Evolutionary conservation across 805 yeast species (phyloP).

Genomic region (Cyberlindnera xylosilytica): DNA sequence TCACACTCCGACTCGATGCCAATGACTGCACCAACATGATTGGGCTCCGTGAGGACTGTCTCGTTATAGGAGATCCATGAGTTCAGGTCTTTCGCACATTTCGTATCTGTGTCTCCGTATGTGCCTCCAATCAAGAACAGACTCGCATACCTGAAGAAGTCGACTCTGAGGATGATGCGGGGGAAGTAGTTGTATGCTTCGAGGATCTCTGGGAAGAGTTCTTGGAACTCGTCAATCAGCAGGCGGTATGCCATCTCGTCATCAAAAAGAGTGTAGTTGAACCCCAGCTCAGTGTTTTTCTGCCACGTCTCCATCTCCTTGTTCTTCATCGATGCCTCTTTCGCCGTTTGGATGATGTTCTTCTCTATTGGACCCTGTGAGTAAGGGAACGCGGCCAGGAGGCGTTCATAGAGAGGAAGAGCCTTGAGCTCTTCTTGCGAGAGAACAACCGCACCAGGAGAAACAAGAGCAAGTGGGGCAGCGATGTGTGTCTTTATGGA

Average conservation of each 20-base stretch:
- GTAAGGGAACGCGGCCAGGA: constrained; percentile 15
- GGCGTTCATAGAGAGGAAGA: constrained; percentile 16
- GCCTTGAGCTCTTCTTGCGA: constrained; percentile 1
- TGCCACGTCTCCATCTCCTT: constrained; percentile 11
- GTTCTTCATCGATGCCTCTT: constrained; percentile 43
- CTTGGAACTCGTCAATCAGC: constrained; percentile 34
- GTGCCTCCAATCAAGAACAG: constrained; percentile 56
- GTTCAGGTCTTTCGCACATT: constrained; percentile 46
- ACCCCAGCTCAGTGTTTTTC: constrained; percentile 8
- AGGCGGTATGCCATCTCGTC: constrained; percentile 39
- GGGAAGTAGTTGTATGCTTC: constrained; percentile 50
- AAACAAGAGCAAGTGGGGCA: neutral
- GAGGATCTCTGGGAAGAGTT: constrained; percentile 47
- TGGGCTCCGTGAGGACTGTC: constrained; percentile 10
- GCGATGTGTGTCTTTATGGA: neutral
- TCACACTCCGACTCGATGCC: constrained; percentile 54
- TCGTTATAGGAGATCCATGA: constrained; percentile 48
- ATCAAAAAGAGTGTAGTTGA: constrained; percentile 23
- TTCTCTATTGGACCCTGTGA: constrained; percentile 11
- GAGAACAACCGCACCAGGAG: neutral
- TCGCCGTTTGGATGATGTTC: constrained; percentile 32
- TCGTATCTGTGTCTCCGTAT: constrained; percentile 60
- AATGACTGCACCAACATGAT: constrained; percentile 52
- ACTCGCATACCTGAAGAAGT: constrained; percentile 53
- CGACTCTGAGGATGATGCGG: constrained; percentile 50